A percentile compares a stretch with the other conserved stretches of the same genome.
These are phyloP conservation scores for Aquilaria sinensis DNA, from an alignment of 345 rosid species.

Conservation along the genomic window DNA sequence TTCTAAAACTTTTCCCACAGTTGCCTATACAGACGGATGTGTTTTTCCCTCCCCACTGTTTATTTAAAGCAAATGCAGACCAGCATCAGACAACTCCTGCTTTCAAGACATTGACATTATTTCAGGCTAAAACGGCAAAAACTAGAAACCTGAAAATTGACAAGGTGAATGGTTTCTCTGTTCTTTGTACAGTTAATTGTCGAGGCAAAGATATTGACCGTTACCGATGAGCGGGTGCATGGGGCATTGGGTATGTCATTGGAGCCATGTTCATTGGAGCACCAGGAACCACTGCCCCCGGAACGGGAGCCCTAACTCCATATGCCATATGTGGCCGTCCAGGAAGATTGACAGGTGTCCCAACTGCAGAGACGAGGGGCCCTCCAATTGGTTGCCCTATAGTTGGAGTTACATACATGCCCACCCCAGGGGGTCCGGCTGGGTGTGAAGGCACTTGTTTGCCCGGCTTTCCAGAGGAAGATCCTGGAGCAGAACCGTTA, in stretches of 20 bases:
- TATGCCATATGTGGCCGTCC: slow-evolving; percentile 65
- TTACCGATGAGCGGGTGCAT: slow-evolving; percentile 69
- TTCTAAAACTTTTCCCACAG: slow-evolving; percentile 15
- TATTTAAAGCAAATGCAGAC: slow-evolving; percentile 31
- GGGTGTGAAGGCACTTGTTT: slow-evolving; percentile 57
- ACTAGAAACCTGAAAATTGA: slow-evolving; percentile 11
- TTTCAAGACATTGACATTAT: slow-evolving; percentile 33
- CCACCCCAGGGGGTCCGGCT: slow-evolving; percentile 36
- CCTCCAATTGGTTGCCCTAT: slow-evolving; percentile 87
- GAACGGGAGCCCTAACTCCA: slow-evolving; percentile 64
- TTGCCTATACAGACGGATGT: slow-evolving; percentile 33
- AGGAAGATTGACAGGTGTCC: slow-evolving; percentile 85
- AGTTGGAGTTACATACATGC: slow-evolving; percentile 57
- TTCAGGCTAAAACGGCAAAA: slow-evolving; percentile 22
- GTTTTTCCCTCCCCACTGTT: slow-evolving; percentile 23
- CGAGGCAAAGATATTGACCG: slow-evolving; percentile 9
- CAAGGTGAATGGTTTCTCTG: slow-evolving; percentile 23
- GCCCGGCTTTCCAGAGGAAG: slow-evolving; percentile 44
- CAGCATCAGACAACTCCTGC: slow-evolving; percentile 19
- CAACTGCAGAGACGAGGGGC: slow-evolving; percentile 81
- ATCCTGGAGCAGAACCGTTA: slow-evolving; percentile 46
- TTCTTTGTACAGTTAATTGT: slow-evolving; percentile 39
- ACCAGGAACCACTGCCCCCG: slow-evolving; percentile 64
- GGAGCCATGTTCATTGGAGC: slow-evolving; percentile 74
- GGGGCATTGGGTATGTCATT: slow-evolving; percentile 69